Evolutionary conservation across 2,329 filamentous ascomycete species (phyloP).

Genomic region (Fusarium sp.): DNA sequence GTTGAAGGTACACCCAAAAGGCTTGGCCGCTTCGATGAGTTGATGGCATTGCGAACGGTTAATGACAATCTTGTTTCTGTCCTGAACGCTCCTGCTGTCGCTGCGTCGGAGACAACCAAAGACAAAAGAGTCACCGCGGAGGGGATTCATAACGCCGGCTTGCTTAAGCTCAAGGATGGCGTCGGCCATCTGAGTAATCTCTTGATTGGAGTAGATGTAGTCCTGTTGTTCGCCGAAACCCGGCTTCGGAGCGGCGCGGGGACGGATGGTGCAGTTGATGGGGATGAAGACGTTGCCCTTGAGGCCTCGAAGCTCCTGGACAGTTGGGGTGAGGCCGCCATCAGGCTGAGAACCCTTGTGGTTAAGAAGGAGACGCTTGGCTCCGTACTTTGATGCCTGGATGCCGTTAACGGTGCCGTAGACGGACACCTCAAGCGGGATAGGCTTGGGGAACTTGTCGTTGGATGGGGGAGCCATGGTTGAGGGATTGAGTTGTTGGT

Average conservation of each 20-base stretch:
- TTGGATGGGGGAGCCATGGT: conserved; percentile 16
- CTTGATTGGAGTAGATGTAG: conserved; percentile 62
- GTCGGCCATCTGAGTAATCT: conserved; percentile 59
- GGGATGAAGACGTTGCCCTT: conserved; percentile 50
- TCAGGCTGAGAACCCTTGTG: conserved; percentile 60
- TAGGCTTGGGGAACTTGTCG: conserved; percentile 13
- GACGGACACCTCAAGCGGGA: conserved; percentile 65
- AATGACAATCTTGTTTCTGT: conserved; percentile 44
- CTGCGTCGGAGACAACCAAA: conserved; percentile 60
- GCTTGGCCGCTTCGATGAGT: conserved; percentile 57
- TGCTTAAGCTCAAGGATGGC: conserved; percentile 55
- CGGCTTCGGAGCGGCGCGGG: conserved; percentile 47
- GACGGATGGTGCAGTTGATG: conserved; percentile 68
- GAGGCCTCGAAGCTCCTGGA: conserved; percentile 54
- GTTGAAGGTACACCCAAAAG: conserved; percentile 64
- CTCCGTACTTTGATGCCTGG: conserved; percentile 57
- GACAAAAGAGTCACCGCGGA: conserved; percentile 67
- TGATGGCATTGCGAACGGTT: conserved; percentile 55
- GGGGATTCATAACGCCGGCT: conserved; percentile 52
- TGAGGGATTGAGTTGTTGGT: background rate
- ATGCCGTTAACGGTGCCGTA: conserved; percentile 60
- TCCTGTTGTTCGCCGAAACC: conserved; percentile 48
- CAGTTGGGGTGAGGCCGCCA: conserved; percentile 65
- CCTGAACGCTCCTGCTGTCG: background rate
- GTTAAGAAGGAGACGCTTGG: conserved; percentile 67